Conservation (phyloP, 2,329 filamentous ascomycete genomes). For the Aspergillus nomiae region DNA sequence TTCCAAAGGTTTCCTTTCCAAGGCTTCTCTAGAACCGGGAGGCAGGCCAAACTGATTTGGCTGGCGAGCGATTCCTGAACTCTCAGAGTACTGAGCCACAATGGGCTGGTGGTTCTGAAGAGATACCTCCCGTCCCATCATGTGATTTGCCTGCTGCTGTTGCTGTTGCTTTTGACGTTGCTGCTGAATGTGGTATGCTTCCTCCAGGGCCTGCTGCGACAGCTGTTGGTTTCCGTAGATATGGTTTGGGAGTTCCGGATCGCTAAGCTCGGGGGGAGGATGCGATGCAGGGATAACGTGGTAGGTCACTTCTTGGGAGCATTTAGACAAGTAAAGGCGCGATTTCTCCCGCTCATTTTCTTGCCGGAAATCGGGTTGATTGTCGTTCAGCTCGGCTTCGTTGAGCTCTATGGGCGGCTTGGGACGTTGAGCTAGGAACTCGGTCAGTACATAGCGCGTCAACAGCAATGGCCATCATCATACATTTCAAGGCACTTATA, state of each 20-base stretch:
- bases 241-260: slow-evolving; percentile 46
- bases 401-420: slow-evolving; percentile 54
- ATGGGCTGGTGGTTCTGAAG: slow-evolving; percentile 63
- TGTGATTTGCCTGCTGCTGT: slow-evolving; percentile 40
- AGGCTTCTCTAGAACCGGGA: slow-evolving; percentile 40
- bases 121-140: slow-evolving; percentile 55
- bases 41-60: slow-evolving; percentile 48
- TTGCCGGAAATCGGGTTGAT: slow-evolving; percentile 54
- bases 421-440: slow-evolving; percentile 43
- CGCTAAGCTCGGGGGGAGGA: slow-evolving; percentile 55
- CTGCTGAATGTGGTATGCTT: slow-evolving; percentile 57
- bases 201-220: slow-evolving; percentile 59
- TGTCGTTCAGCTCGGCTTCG: slow-evolving; percentile 48
- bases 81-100: slow-evolving; percentile 50
- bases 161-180: slow-evolving; percentile 52
- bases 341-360: slow-evolving; percentile 65
- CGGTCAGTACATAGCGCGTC: slow-evolving; percentile 3
- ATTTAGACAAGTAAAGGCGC: slow-evolving; percentile 64
- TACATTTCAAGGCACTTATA: slow-evolving; percentile 44
- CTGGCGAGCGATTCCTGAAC: slow-evolving; percentile 40
- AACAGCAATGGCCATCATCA: slow-evolving; percentile 4
- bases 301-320: slow-evolving; percentile 69
- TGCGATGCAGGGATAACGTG: slow-evolving; percentile 67
- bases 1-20: slow-evolving; percentile 44
- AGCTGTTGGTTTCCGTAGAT: slow-evolving; percentile 53